A percentile compares a stretch with the other conserved stretches of the same genome.
Evolutionary conservation across 2,329 filamentous ascomycete genomes (phyloP).

Genomic region (Alternaria postmessia): DNA sequence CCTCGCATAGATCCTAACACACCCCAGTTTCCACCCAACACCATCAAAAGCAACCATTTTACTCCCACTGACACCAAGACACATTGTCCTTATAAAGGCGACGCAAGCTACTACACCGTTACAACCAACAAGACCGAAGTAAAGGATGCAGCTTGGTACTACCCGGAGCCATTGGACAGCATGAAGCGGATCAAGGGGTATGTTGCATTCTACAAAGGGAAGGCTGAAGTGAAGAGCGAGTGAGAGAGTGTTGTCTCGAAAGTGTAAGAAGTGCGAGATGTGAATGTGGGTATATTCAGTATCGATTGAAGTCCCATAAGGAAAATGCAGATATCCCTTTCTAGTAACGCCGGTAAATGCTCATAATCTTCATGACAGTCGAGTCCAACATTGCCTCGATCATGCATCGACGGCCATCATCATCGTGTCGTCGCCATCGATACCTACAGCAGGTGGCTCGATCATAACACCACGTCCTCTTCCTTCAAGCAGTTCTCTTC

Average conservation of each 20-base stretch:
- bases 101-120: slow-evolving; percentile 65
- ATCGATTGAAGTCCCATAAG: background rate
- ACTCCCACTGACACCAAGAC: slow-evolving; percentile 58
- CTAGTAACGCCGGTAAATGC: slow-evolving; percentile 20
- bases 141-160: slow-evolving; percentile 67
- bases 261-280: background rate
- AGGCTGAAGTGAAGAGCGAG: slow-evolving; percentile 29
- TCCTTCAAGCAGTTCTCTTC: slow-evolving; percentile 86
- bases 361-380: slow-evolving; percentile 5
- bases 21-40: slow-evolving; percentile 48
- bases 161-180: slow-evolving; percentile 60
- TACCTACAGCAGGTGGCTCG: slow-evolving; percentile 65
- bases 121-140: slow-evolving; percentile 58
- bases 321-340: slow-evolving; percentile 4
- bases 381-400: background rate
- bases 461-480: slow-evolving; percentile 80
- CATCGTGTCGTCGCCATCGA: slow-evolving; percentile 92
- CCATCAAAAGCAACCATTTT: slow-evolving; percentile 57
- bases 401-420: slow-evolving; percentile 59
- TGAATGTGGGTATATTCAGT: slow-evolving; percentile 2
- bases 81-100: slow-evolving; percentile 65
- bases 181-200: slow-evolving; percentile 62
- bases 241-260: background rate
- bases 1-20: slow-evolving; percentile 3
- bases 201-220: slow-evolving; percentile 65